phyloP scores from a whole-genome alignment of 2,329 filamentous ascomycete species.

The Rhexocercosporidium sp. region DNA sequence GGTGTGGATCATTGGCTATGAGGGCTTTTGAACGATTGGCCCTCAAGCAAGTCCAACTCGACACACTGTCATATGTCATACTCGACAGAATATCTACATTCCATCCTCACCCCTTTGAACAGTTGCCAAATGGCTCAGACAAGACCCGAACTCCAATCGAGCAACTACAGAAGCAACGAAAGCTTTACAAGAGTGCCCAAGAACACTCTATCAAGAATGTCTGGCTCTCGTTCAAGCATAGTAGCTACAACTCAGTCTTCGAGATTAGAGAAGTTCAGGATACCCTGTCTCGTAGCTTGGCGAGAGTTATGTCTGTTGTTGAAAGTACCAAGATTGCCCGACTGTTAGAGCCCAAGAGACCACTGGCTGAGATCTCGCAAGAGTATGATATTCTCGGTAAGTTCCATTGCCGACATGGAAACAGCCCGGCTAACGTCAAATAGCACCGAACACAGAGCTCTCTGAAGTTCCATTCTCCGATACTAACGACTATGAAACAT shows the following conservation, averaged over 20 bases:
- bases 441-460: conserved; percentile 23
- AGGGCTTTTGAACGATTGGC: conserved; percentile 44
- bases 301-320: conserved; percentile 36
- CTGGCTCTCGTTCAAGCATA: conserved; percentile 40
- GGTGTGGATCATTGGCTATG: conserved; percentile 45
- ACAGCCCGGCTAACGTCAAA: background rate
- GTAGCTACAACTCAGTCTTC: conserved; percentile 43
- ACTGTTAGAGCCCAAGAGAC: conserved; percentile 29
- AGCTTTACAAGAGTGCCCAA: conserved; percentile 34
- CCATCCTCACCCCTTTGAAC: conserved; percentile 43
- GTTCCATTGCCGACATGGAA: conserved; percentile 7
- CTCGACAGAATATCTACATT: conserved; percentile 47
- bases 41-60: conserved; percentile 48
- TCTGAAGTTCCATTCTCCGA: conserved; percentile 29
- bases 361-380: conserved; percentile 23
- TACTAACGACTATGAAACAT: conserved; percentile 40
- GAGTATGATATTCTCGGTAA: conserved; percentile 40
- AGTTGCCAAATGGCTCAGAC: conserved; percentile 26
- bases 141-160: conserved; percentile 32
- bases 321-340: conserved; percentile 40
- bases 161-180: conserved; percentile 38
- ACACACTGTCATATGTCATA: conserved; percentile 46
- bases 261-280: conserved; percentile 40
- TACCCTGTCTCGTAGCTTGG: conserved; percentile 34
- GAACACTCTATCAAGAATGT: conserved; percentile 39